These are phyloP conservation scores for Lentinula detonsa DNA, from an alignment of 768 basidiomycete species.

Conservation along the genomic window DNA sequence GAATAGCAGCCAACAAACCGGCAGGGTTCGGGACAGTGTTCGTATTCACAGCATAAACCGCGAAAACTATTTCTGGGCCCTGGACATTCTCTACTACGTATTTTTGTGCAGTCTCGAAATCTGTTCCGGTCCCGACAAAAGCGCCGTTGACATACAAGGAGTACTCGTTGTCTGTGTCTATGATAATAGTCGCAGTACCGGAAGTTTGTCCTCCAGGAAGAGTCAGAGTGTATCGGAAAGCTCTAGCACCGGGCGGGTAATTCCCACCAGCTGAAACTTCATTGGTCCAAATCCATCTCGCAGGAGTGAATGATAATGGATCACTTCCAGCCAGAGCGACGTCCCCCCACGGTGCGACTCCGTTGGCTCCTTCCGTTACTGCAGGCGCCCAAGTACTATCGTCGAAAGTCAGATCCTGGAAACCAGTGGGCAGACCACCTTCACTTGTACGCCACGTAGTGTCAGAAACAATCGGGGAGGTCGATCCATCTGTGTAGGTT, in stretches of 20 bases:
- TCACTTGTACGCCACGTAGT: slow-evolving; percentile 16
- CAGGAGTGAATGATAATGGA: slow-evolving; percentile 11
- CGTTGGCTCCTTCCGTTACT: slow-evolving; percentile 14
- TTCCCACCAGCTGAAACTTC: slow-evolving; percentile 3
- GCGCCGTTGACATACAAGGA: slow-evolving; percentile 21
- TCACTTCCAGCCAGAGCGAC: slow-evolving; percentile 15
- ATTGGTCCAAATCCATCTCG: slow-evolving; percentile 24
- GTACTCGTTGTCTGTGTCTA: slow-evolving; percentile 24
- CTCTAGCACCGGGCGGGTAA: slow-evolving; percentile 16
- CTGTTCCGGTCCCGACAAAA: slow-evolving; percentile 11
- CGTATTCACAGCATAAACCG: slow-evolving; percentile 3
- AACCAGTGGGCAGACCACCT: slow-evolving; percentile 16
- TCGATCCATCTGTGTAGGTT: slow-evolving; percentile 20
- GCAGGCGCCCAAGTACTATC: slow-evolving; percentile 18
- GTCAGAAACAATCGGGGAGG: slow-evolving; percentile 16
- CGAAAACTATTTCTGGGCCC: not conserved
- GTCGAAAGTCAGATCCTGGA: slow-evolving; percentile 15
- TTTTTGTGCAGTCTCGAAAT: not conserved
- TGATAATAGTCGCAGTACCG: slow-evolving; percentile 14
- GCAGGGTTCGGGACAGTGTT: slow-evolving; percentile 4
- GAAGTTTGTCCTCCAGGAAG: slow-evolving; percentile 17
- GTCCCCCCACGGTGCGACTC: slow-evolving; percentile 20
- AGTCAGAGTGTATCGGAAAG: slow-evolving; percentile 21
- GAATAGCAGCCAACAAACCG: slow-evolving; percentile 5
- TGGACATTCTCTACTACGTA: not conserved